These are phyloP conservation scores for Monosporascus sp. DNA, from an alignment of 2,329 filamentous ascomycete genomes.

Conservation along the genomic window DNA sequence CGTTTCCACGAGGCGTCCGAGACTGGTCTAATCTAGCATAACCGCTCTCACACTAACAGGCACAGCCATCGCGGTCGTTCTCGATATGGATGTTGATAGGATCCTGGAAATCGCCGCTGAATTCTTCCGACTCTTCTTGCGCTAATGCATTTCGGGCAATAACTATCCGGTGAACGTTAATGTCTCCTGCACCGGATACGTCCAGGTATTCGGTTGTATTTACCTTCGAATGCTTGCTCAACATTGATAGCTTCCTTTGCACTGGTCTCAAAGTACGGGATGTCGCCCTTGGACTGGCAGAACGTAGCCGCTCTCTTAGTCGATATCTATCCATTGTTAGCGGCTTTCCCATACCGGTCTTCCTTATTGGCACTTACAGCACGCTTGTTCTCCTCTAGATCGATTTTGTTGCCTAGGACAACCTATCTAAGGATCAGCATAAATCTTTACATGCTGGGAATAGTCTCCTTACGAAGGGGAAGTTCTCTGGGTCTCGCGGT, in stretches of 20 bases:
- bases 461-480: conserved; percentile 74
- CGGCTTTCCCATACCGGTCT: background rate
- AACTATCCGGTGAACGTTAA: conserved; percentile 46
- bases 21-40: background rate
- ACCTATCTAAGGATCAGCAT: conserved; percentile 48
- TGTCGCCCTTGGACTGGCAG: conserved; percentile 94
- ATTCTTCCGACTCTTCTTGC: conserved; percentile 97
- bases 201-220: conserved; percentile 8
- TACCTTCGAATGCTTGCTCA: conserved; percentile 72
- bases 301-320: conserved; percentile 96
- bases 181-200: background rate
- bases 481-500: conserved; percentile 92
- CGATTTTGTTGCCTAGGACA: conserved; percentile 97
- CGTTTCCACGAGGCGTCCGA: background rate
- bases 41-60: conserved; percentile 58
- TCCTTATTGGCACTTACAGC: conserved; percentile 51
- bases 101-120: conserved; percentile 94
- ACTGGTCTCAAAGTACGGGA: conserved; percentile 98
- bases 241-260: conserved; percentile 99
- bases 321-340: conserved; percentile 60
- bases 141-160: conserved; percentile 93
- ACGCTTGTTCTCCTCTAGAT: conserved; percentile 95
- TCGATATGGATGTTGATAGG: conserved; percentile 98
- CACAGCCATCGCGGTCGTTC: conserved; percentile 86
- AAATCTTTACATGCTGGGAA: background rate